These are phyloP conservation scores for Collybia sordida DNA, from an alignment of 768 basidiomycete genomes.

Conservation along the genomic window DNA sequence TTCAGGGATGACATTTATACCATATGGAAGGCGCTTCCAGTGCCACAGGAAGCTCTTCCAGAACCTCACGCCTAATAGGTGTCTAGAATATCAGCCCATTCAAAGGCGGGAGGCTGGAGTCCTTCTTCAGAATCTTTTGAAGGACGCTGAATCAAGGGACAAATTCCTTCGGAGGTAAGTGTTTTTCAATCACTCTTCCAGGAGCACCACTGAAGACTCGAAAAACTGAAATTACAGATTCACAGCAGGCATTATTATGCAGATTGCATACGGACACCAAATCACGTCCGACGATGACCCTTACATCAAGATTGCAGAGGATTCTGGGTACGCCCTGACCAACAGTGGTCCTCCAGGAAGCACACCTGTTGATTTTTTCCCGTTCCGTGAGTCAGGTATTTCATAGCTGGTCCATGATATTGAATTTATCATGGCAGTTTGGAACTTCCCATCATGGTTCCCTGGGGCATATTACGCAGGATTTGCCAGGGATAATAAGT, in stretches of 20 bases:
- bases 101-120: slow-evolving; percentile 15
- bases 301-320: slow-evolving; percentile 13
- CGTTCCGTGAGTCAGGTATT: no score
- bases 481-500: slow-evolving; percentile 13
- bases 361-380: slow-evolving; percentile 14
- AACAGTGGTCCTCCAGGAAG: slow-evolving; percentile 14
- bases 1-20: slow-evolving; percentile 13
- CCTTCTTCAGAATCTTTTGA: slow-evolving; percentile 6
- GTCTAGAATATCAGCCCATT: no score
- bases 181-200: slow-evolving; percentile 4
- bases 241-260: slow-evolving; percentile 15
- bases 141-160: no score
- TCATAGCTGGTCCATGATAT: no score
- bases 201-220: slow-evolving; percentile 7
- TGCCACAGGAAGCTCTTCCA: slow-evolving; percentile 15
- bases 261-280: slow-evolving; percentile 17
- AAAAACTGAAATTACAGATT: slow-evolving; percentile 3
- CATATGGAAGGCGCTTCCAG: slow-evolving; percentile 13
- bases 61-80: slow-evolving; percentile 10
- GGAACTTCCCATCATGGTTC: slow-evolving; percentile 15
- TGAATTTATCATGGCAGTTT: slow-evolving; percentile 7
- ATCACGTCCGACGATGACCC: slow-evolving; percentile 13
- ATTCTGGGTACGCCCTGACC: slow-evolving; percentile 18
- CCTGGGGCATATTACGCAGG: slow-evolving; percentile 10
- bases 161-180: no score